Conservation (phyloP, 1,139 yeast species). For the Blastobotrys capitulatus region DNA sequence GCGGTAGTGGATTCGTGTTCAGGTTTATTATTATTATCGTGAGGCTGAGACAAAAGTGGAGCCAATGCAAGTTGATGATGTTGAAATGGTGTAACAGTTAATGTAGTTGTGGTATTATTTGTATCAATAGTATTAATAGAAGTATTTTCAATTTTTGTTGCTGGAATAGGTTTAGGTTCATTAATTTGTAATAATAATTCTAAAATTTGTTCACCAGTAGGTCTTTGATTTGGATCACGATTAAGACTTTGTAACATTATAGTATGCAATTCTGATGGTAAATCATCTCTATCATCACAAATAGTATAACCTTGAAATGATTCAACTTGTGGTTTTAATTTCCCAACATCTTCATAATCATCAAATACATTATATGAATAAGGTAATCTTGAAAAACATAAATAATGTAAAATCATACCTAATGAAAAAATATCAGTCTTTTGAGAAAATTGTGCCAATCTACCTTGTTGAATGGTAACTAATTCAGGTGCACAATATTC, state of each 20-base stretch:
- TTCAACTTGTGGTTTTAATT: slow-evolving; percentile 40
- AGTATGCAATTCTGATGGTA: slow-evolving; percentile 38
- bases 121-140: background rate
- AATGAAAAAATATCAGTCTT: slow-evolving; percentile 76
- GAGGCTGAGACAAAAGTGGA: background rate
- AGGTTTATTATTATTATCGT: too few species aligned
- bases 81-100: background rate
- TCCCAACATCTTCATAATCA: slow-evolving; percentile 28
- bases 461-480: slow-evolving; percentile 35
- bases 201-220: slow-evolving; percentile 39
- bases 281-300: slow-evolving; percentile 30
- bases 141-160: background rate
- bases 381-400: slow-evolving; percentile 69
- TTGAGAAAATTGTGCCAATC: slow-evolving; percentile 51
- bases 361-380: slow-evolving; percentile 38
- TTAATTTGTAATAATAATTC: background rate
- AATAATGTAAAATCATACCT: slow-evolving; percentile 72
- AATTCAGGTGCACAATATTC: slow-evolving; percentile 87
- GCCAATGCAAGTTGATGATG: background rate
- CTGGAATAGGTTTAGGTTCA: too few species aligned
- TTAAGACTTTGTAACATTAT: slow-evolving; percentile 38
- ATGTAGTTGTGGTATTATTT: background rate
- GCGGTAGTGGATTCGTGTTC: too few species aligned
- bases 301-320: slow-evolving; percentile 29
- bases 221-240: slow-evolving; percentile 38